Conservation (phyloP, 2,329 filamentous ascomycete species). For the Colletotrichum phormii region DNA sequence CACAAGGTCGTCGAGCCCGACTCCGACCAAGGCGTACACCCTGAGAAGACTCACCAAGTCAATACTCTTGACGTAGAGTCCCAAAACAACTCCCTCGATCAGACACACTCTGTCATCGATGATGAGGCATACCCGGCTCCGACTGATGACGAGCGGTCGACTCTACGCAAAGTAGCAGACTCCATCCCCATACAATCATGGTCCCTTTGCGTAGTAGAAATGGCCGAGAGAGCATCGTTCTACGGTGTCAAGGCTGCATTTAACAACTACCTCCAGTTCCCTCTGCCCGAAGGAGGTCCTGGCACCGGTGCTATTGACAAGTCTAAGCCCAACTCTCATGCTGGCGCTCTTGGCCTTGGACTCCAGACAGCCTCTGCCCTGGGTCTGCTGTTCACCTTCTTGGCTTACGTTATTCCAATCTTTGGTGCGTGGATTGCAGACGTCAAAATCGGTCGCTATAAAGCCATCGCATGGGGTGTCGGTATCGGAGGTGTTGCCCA, state of each 20-base stretch:
- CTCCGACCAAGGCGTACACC: conserved; percentile 11
- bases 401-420: conserved; percentile 69
- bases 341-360: conserved; percentile 71
- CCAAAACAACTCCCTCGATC: conserved; percentile 4
- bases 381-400: conserved; percentile 65
- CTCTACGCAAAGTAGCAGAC: conserved; percentile 53
- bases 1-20: conserved; percentile 28
- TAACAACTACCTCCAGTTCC: conserved; percentile 72
- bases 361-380: conserved; percentile 63
- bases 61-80: conserved; percentile 10
- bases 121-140: conserved; percentile 20
- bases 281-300: conserved; percentile 63
- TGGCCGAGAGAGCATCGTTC: conserved; percentile 71
- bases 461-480: conserved; percentile 79
- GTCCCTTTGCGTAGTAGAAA: conserved; percentile 68
- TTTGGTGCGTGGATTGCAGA: conserved; percentile 71
- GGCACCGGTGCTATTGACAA: conserved; percentile 56
- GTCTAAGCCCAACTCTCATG: conserved; percentile 53
- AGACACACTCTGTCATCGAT: not conserved
- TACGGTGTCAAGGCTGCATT: conserved; percentile 67
- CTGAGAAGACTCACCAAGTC: conserved; percentile 2
- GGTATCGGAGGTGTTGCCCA: conserved; percentile 75
- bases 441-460: conserved; percentile 76
- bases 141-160: conserved; percentile 28
- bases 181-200: conserved; percentile 65